Evolutionary conservation across 208 protist species (phyloP), one percentile per base, ranked within the genome.

Genomic region (Phytomonas francai): DNA sequence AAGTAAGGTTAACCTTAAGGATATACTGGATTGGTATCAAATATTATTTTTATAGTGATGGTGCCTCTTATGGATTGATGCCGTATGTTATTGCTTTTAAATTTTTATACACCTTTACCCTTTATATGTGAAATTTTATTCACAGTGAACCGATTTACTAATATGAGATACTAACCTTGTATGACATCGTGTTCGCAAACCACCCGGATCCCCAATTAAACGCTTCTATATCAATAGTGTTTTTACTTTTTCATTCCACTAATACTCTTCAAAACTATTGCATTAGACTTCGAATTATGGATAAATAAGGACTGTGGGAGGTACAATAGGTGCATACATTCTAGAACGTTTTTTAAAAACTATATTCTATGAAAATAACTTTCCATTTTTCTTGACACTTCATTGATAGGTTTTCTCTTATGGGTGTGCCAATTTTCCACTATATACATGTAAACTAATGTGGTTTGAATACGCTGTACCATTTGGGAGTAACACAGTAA

Each of bases 1-100:
- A 12, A 3, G 16, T 49, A 49, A 49, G 39, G 12, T 2, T 49
- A 49, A 12, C 39, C 39, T 12, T 49, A 49, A 49, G 14, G 4
- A 19, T 19, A 49, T 49, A 2, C 16, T 49, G 39, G 39, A 49
- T 12, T 49, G 14, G 14, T 49, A 49, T 49, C 39, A 22, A 19
- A 49, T 49, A 49, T 49, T 49, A 49, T 49, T 22, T 3, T 49
- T 49, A 19, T 49, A 19, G 39, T 74, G 32, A 31, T 69, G 27
- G 22, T 62, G 60, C 27, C 69, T 19, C 39, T 22, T 12, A 49
- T 49, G 12, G 39, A 49, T 2, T 49, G 39, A 49, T 49, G 4
- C 34, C 14, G 4, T 49, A 49, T 49, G 3, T 49, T 49, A 49
- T 49, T 49, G 2, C 12, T 49, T 49, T 49, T 19, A 49, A 49